Conservation (phyloP, 257 asterid species). For the Solanum verrucosum region DNA sequence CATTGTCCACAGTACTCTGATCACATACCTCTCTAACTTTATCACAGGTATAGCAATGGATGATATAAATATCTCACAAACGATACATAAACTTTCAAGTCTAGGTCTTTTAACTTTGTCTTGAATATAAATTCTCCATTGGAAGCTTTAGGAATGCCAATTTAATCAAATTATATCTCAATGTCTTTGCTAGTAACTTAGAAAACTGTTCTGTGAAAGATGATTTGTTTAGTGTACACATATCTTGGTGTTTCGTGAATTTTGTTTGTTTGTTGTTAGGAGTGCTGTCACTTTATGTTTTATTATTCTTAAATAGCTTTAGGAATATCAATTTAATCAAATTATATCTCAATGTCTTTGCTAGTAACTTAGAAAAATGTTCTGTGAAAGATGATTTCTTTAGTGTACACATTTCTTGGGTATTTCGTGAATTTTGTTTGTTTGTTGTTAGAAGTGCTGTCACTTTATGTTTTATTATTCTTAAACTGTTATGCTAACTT, state of each 20-base stretch:
- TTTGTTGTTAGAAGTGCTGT: not conserved
- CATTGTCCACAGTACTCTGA: not conserved
- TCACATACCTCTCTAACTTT: not conserved
- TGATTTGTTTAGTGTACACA: not conserved
- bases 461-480: not conserved
- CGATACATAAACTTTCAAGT: not conserved
- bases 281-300: not conserved
- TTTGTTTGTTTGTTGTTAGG: not conserved
- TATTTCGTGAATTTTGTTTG: not conserved
- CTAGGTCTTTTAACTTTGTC: not conserved
- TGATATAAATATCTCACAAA: not conserved
- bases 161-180: not conserved
- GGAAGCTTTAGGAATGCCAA: not conserved
- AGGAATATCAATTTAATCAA: not conserved
- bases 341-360: not conserved
- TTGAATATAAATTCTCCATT: not conserved
- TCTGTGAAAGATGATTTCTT: not conserved
- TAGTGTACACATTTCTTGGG: not conserved
- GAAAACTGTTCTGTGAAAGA: not conserved
- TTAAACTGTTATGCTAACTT: not conserved
- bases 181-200: not conserved
- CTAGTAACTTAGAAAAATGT: not conserved
- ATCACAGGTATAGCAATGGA: not conserved
- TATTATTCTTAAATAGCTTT: not conserved
- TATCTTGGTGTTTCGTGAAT: not conserved